phyloP scores from a whole-genome alignment of 1,139 yeast species.

The Candida neerlandica region DNA sequence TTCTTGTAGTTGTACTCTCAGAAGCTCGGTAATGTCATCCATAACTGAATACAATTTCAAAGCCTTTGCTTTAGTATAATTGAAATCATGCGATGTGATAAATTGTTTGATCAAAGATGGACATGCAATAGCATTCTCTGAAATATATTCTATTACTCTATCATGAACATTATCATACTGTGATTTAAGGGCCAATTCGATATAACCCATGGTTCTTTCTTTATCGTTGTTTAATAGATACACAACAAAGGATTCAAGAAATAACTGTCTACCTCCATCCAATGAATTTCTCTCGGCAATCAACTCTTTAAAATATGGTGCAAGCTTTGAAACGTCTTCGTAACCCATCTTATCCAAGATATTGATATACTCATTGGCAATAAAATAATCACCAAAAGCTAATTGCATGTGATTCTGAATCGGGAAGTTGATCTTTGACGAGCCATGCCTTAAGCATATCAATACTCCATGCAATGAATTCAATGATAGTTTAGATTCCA shows the following conservation, averaged over 20 bases:
- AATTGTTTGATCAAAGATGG: constrained; percentile 24
- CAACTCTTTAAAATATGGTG: constrained; percentile 6
- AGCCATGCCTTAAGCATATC: constrained; percentile 8
- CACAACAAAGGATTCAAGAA: constrained; percentile 11
- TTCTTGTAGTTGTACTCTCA: constrained; percentile 43
- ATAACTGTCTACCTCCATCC: constrained; percentile 15
- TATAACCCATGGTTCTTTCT: constrained; percentile 1
- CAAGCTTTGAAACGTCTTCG: background rate
- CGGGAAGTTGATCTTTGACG: background rate
- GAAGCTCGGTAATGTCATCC: background rate
- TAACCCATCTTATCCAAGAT: constrained; percentile 4
- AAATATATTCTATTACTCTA: constrained; percentile 8
- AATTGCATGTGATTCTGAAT: background rate
- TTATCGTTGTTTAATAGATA: constrained; percentile 6
- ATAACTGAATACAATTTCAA: constrained; percentile 21
- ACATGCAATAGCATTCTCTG: background rate
- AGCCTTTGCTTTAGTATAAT: constrained; percentile 44
- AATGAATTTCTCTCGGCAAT: constrained; percentile 2
- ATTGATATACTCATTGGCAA: constrained; percentile 13
- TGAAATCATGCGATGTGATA: constrained; percentile 24
- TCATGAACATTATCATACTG: constrained; percentile 12
- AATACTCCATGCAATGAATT: constrained; percentile 14
- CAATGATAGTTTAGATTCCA: constrained; percentile 13
- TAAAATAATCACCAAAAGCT: constrained; percentile 5
- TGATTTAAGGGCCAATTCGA: constrained; percentile 9